Evolutionary conservation across 2,329 filamentous ascomycete genomes (phyloP).

Genomic region (Mycosphaerella sp.): DNA sequence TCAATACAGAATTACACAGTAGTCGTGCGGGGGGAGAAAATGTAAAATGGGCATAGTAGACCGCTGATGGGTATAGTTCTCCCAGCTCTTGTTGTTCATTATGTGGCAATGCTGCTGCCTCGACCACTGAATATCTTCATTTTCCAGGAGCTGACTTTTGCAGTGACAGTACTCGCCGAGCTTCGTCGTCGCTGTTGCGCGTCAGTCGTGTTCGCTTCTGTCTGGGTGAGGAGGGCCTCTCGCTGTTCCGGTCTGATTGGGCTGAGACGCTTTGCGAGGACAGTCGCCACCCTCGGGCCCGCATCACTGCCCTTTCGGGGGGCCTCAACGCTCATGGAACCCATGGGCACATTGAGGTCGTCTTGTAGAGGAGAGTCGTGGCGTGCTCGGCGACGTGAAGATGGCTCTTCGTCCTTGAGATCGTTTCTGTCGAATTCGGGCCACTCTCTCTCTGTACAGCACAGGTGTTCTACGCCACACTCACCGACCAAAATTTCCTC

Average conservation of each 20-base stretch:
- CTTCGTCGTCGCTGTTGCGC: slow-evolving; percentile 11
- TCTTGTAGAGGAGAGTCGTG: slow-evolving; percentile 8
- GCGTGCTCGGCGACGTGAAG: slow-evolving; percentile 7
- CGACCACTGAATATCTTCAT: slow-evolving; percentile 12
- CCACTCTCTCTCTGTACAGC: slow-evolving; percentile 30
- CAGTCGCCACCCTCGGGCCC: slow-evolving; percentile 5
- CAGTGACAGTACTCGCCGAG: slow-evolving; percentile 17
- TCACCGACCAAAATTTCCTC: slow-evolving; percentile 27
- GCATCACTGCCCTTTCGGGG: slow-evolving; percentile 13
- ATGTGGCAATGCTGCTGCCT: not conserved
- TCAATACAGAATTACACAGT: no score
- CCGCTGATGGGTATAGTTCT: no score
- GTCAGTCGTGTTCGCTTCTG: not conserved
- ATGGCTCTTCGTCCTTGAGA: slow-evolving; percentile 6
- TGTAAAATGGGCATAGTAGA: no score
- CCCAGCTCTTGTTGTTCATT: no score
- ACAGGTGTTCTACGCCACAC: slow-evolving; percentile 29
- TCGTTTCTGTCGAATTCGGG: slow-evolving; percentile 7
- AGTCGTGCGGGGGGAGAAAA: no score
- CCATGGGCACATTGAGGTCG: slow-evolving; percentile 18
- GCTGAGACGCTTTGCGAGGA: slow-evolving; percentile 3
- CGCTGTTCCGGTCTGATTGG: slow-evolving; percentile 4
- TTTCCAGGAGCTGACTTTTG: slow-evolving; percentile 19
- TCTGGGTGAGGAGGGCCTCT: slow-evolving; percentile 2
- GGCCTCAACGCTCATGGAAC: slow-evolving; percentile 9